A percentile compares a stretch with the other conserved stretches of the same genome.
Evolutionary conservation across 169 alveolate genomes (phyloP).

Genomic region (Perkinsus olseni): DNA sequence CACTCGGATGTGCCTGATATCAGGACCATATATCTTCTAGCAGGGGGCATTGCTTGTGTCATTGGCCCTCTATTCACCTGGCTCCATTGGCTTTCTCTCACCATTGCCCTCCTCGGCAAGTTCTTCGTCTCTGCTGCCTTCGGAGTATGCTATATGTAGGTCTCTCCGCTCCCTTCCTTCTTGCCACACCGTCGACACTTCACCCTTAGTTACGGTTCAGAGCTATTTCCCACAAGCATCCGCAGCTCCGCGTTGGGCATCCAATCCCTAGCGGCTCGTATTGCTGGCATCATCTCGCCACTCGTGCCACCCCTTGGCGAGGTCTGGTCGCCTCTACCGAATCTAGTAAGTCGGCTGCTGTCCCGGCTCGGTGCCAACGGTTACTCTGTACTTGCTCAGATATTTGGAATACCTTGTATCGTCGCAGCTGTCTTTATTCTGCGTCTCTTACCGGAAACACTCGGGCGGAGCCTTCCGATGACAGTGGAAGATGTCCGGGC

Average conservation of each 20-base stretch:
- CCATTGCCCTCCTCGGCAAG: not conserved
- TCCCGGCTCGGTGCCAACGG: not conserved
- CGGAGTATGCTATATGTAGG: not conserved
- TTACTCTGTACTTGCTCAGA: not conserved
- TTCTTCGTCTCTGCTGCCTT: not conserved
- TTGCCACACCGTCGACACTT: not conserved
- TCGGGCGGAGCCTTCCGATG: not conserved
- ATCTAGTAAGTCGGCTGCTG: not conserved
- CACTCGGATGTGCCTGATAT: not conserved
- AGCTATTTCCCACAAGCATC: not conserved
- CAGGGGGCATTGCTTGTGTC: not conserved
- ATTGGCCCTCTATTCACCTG: not conserved
- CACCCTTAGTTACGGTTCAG: not conserved
- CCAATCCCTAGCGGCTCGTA: not conserved
- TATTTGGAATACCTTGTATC: not conserved
- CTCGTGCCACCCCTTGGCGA: not conserved
- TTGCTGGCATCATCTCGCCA: not conserved
- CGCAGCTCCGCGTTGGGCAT: not conserved
- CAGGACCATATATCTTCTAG: not conserved
- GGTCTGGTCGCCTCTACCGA: not conserved
- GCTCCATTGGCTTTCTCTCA: not conserved
- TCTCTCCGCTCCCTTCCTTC: not conserved
- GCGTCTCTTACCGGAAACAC: not conserved
- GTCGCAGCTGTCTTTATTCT: not conserved
- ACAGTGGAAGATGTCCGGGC: not conserved